A percentile compares a stretch with the other conserved stretches of the same genome.
Evolutionary conservation across 2,329 filamentous ascomycete genomes (phyloP).

Genomic region (Microdochium bolleyi): DNA sequence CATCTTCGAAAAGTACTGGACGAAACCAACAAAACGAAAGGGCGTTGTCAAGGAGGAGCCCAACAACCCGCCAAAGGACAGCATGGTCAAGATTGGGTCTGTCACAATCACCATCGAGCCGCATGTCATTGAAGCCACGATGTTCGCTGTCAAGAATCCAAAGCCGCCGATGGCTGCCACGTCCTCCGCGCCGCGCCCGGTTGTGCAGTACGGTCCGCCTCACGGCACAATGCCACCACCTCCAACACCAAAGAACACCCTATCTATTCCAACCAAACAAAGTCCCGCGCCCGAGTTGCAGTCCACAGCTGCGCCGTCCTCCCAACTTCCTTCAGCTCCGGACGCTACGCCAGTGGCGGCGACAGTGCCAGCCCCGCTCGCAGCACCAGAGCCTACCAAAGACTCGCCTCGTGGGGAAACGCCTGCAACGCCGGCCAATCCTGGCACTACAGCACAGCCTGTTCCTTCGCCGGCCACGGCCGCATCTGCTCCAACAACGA

Average conservation of each 20-base stretch:
- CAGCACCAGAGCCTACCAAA: constrained; percentile 1
- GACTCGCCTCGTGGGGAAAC: background rate
- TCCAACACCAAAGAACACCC: constrained; percentile 24
- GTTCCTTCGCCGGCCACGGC: background rate
- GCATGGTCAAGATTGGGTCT: constrained; percentile 65
- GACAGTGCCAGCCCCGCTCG: constrained; percentile 5
- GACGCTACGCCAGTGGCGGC: constrained; percentile 7
- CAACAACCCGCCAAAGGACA: constrained; percentile 62
- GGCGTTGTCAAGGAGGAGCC: constrained; percentile 54
- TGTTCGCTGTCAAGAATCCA: constrained; percentile 63
- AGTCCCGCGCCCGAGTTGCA: background rate
- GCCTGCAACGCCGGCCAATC: background rate
- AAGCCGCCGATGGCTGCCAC: constrained; percentile 36
- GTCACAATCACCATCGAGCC: constrained; percentile 73
- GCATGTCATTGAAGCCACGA: constrained; percentile 68
- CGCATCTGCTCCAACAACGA: background rate
- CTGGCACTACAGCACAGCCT: background rate
- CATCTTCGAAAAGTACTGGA: constrained; percentile 72
- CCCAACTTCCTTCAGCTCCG: background rate
- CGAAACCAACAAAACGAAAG: constrained; percentile 63
- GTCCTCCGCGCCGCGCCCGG: constrained; percentile 36
- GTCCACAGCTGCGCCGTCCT: background rate
- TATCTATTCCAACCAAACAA: constrained; percentile 5
- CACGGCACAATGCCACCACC: constrained; percentile 53
- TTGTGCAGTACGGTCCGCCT: constrained; percentile 59